Percentiles rank a stretch among this genome's conserved stretches.
Evolutionary conservation across 2,329 filamentous ascomycete genomes (phyloP).

Genomic region (Colletotrichum sublineola): DNA sequence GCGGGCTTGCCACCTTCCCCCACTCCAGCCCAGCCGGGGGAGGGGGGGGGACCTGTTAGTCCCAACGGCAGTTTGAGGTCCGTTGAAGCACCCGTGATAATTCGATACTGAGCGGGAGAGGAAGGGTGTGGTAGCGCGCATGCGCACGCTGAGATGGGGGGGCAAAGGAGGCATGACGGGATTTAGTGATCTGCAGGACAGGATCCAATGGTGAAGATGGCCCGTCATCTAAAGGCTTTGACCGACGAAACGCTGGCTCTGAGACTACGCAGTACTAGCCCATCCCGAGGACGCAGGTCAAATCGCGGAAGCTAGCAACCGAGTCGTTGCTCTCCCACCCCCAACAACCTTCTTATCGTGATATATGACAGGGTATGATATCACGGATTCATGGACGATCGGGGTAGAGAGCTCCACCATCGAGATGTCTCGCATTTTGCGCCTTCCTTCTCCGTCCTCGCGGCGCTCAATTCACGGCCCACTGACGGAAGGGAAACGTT

Average conservation of each 20-base stretch:
- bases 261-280: not conserved
- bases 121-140: not conserved
- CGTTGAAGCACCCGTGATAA: not conserved
- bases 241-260: conserved; percentile 19
- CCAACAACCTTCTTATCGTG: not conserved
- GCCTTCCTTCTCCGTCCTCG: conserved; percentile 6
- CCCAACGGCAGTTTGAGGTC: conserved; percentile 31
- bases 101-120: not conserved
- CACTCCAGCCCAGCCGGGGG: not conserved
- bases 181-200: conserved; percentile 28
- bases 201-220: conserved; percentile 21
- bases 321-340: not conserved
- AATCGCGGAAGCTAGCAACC: conserved; percentile 22
- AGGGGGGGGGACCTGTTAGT: not conserved
- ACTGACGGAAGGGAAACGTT: not conserved
- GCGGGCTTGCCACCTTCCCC: not conserved
- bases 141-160: not conserved
- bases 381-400: conserved; percentile 3
- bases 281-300: conserved; percentile 6
- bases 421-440: conserved; percentile 19
- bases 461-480: not conserved
- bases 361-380: conserved; percentile 23
- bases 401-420: conserved; percentile 13
- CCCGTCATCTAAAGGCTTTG: conserved; percentile 28
- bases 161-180: conserved; percentile 1